Conservation (phyloP, 2,329 filamentous ascomycete genomes). For the Sphaceloma murrayae region DNA sequence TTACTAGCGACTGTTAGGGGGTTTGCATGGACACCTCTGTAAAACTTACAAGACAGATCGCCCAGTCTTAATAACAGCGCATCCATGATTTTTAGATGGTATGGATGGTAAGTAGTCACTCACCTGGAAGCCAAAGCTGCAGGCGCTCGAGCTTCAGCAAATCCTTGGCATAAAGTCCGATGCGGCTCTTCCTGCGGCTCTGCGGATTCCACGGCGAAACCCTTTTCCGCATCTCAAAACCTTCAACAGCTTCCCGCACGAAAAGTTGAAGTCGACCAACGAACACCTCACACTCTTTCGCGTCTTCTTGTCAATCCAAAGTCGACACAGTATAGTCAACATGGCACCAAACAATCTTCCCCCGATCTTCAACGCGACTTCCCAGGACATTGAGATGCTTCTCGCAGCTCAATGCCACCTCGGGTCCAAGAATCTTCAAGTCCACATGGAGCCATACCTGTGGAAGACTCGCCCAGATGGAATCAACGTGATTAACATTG, state of each 20-base stretch:
- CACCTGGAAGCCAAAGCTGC: neutral
- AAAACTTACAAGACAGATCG: conserved; percentile 3
- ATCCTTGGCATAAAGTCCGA: conserved; percentile 5
- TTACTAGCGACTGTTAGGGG: neutral
- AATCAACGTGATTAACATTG: conserved; percentile 98
- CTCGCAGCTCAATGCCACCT: conserved; percentile 94
- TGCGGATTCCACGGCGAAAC: conserved; percentile 5
- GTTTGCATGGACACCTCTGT: neutral
- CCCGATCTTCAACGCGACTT: conserved; percentile 90
- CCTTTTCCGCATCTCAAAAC: conserved; percentile 5
- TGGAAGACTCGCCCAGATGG: conserved; percentile 99
- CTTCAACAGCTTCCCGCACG: conserved; percentile 6
- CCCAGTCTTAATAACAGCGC: conserved; percentile 8
- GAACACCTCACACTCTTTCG: conserved; percentile 12
- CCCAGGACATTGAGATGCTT: conserved; percentile 98
- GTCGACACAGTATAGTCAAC: conserved; percentile 41
- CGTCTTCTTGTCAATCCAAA: conserved; percentile 29
- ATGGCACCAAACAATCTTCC: conserved; percentile 96
- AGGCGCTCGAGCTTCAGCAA: neutral
- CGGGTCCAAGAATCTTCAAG: conserved; percentile 98
- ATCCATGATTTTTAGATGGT: neutral
- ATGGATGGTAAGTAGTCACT: neutral
- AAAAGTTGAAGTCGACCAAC: conserved; percentile 11
- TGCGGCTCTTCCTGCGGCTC: conserved; percentile 1
- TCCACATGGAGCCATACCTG: conserved; percentile 98